These are phyloP conservation scores for Cutaneotrichosporon dermatis DNA, from an alignment of 1,284 basidiomycete genomes.

Conservation along the genomic window DNA sequence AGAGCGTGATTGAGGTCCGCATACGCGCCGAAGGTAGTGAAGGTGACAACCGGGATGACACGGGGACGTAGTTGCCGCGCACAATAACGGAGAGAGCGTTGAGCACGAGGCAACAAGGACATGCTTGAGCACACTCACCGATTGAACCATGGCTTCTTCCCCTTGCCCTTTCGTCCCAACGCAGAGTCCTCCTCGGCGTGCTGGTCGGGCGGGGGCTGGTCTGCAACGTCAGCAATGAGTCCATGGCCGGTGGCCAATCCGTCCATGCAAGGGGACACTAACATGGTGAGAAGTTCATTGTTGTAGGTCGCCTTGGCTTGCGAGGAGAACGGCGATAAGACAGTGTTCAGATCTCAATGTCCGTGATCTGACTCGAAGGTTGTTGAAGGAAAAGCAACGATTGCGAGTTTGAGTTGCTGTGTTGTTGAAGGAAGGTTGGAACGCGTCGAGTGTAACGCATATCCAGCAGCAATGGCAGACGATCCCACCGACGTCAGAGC, in stretches of 20 bases:
- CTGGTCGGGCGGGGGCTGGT: conserved; percentile 48
- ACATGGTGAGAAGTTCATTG: too few relatives aligned
- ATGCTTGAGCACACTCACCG: conserved; percentile 29
- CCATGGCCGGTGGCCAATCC: conserved; percentile 10
- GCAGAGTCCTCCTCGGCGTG: conserved; percentile 27
- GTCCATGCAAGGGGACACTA: too few relatives aligned
- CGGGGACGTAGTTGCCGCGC: not conserved
- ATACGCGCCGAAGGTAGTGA: not conserved
- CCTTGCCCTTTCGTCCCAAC: conserved; percentile 23
- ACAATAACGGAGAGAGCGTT: not conserved
- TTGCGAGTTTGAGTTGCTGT: too few relatives aligned
- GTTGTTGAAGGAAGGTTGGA: not conserved
- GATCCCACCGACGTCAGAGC: not conserved
- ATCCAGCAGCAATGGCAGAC: not conserved
- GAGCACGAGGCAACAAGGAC: not conserved
- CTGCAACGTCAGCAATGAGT: conserved; percentile 30
- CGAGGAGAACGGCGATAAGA: too few relatives aligned
- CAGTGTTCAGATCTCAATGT: not conserved
- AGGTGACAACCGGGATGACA: not conserved
- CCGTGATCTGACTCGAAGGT: not conserved
- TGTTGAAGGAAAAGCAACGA: too few relatives aligned
- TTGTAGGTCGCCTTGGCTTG: not conserved
- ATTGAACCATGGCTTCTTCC: conserved; percentile 60
- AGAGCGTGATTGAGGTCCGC: too few relatives aligned
- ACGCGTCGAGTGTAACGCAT: too few relatives aligned